These are phyloP conservation scores for Podospora conica DNA, from an alignment of 495 filamentous ascomycete genomes.

Conservation along the genomic window DNA sequence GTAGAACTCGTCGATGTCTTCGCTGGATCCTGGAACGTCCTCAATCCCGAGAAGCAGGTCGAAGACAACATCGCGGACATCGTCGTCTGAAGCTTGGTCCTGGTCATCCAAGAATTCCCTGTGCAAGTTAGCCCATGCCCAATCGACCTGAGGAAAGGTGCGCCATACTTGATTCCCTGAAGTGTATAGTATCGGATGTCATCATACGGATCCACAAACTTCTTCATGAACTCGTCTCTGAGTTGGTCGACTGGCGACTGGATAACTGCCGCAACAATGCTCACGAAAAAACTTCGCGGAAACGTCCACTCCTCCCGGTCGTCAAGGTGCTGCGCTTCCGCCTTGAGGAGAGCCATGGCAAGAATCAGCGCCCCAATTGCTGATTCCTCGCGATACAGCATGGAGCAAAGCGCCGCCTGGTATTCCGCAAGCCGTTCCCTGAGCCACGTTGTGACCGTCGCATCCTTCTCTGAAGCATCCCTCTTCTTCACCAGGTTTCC, in stretches of 20 bases:
- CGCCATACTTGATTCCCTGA: constrained; percentile 57
- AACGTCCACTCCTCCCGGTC: constrained; percentile 59
- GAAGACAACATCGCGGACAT: constrained; percentile 49
- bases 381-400: constrained; percentile 49
- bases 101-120: constrained; percentile 36
- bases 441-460: constrained; percentile 71
- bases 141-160: neutral
- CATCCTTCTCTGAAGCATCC: constrained; percentile 62
- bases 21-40: constrained; percentile 51
- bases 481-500: constrained; percentile 61
- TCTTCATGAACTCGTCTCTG: constrained; percentile 64
- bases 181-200: constrained; percentile 84
- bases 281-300: constrained; percentile 54
- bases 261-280: constrained; percentile 59
- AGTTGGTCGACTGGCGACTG: constrained; percentile 48
- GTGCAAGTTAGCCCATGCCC: constrained; percentile 12
- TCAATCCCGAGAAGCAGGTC: constrained; percentile 61
- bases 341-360: constrained; percentile 77
- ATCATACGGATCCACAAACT: constrained; percentile 71
- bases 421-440: constrained; percentile 67
- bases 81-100: constrained; percentile 33
- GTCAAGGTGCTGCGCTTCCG: constrained; percentile 57
- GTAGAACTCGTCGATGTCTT: constrained; percentile 64
- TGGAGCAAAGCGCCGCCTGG: constrained; percentile 46
- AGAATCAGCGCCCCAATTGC: constrained; percentile 61